Conservation (phyloP, 2,329 filamentous ascomycete genomes). For the Boeremia lycopersici region DNA sequence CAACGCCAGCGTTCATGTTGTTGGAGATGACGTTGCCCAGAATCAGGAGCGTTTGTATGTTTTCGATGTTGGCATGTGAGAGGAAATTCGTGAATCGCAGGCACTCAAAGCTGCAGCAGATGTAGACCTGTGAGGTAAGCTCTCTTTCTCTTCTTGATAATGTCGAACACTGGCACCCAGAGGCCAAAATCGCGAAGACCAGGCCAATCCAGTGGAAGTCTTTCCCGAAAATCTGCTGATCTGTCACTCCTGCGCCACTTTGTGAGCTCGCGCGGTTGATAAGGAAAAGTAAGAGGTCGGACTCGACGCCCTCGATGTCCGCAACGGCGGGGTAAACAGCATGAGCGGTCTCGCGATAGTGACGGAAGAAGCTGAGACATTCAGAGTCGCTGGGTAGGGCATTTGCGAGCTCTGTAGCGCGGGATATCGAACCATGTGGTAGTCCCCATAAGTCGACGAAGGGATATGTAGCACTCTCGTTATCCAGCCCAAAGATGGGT, state of each 20-base stretch:
- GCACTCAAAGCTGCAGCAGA: conserved; percentile 70
- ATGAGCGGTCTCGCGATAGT: conserved; percentile 63
- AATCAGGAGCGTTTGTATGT: conserved; percentile 66
- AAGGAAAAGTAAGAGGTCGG: conserved; percentile 60
- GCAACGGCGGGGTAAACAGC: conserved; percentile 67
- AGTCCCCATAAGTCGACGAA: conserved; percentile 69
- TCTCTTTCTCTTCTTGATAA: conserved; percentile 65
- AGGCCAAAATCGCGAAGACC: conserved; percentile 67
- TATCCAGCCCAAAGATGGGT: conserved; percentile 67
- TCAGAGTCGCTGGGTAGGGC: conserved; percentile 64
- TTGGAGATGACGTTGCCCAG: conserved; percentile 67
- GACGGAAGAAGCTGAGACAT: conserved; percentile 63
- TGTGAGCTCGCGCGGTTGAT: conserved; percentile 56
- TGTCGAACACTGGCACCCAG: conserved; percentile 65
- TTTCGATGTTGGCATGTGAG: conserved; percentile 65
- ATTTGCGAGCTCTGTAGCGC: conserved; percentile 63
- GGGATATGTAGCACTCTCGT: conserved; percentile 68
- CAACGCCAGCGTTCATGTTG: conserved; percentile 69
- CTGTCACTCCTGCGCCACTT: conserved; percentile 53
- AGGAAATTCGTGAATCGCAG: conserved; percentile 68
- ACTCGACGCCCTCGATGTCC: conserved; percentile 61
- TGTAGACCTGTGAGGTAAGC: conserved; percentile 68
- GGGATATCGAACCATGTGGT: conserved; percentile 63
- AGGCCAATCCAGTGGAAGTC: conserved; percentile 64
- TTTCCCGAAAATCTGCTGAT: conserved; percentile 63